These are phyloP conservation scores for Magnolia officinalis DNA, from an alignment of 164 flowering plant genomes.

Conservation along the genomic window DNA sequence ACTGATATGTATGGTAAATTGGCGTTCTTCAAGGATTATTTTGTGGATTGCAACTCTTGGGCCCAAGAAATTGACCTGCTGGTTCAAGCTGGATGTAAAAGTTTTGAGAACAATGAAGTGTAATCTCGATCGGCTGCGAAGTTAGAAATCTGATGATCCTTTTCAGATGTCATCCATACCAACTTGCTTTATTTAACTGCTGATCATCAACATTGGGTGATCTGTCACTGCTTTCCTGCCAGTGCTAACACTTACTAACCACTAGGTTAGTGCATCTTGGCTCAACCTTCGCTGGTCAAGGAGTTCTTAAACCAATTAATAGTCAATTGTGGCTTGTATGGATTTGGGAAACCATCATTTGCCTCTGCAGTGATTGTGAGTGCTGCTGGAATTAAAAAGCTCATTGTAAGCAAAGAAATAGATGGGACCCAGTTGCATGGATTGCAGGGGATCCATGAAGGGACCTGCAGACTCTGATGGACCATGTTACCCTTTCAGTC, in stretches of 20 bases:
- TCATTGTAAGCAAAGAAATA: neutral
- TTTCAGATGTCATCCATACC: neutral
- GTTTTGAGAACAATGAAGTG: neutral
- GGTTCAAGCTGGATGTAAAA: neutral
- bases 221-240: no score
- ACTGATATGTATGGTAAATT: neutral
- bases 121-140: neutral
- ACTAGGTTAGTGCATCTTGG: no score
- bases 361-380: neutral
- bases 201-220: neutral
- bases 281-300: neutral
- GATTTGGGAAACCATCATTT: neutral
- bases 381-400: neutral
- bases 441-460: neutral
- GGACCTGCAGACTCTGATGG: no score
- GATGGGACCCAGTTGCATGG: neutral
- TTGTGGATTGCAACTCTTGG: neutral
- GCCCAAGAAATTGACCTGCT: neutral
- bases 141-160: neutral
- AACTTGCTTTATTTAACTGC: neutral
- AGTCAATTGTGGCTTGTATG: neutral
- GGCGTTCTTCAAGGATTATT: neutral
- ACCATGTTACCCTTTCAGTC: no score
- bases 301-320: neutral
- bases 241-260: neutral